Evolutionary conservation across 371 early-diverging fungal genomes (phyloP), one percentile per base, ranked within the genome.

Genomic region (Mortierella sp.): DNA sequence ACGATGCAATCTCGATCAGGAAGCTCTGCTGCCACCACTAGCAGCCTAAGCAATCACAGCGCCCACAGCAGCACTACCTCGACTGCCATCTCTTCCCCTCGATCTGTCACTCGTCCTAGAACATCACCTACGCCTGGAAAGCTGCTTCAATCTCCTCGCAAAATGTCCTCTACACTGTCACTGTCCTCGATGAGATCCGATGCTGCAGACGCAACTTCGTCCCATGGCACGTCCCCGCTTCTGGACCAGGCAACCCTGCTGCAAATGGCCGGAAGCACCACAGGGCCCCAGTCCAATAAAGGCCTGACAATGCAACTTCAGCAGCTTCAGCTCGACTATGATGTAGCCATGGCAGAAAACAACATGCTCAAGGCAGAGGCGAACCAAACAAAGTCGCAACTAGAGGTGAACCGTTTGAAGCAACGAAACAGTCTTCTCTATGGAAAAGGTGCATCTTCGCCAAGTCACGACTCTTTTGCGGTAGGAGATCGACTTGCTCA

Each of bases 351-450:
- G 6, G 77, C 77, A 19, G 77, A 77, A 51, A 77, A 77, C 53
- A 77, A 77, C 23, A 64, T 77, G 69, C 69, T 77, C 55, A 77
- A 77, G 56, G 72, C 77, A 25, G 77, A 77, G 62, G 68, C 72
- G 72, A 77, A 62, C 56, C 77, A 77, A 58, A 68, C 77, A 19
- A 72, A 72, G 46, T 53, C 69, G 1, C 77, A 77, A 43, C 50
- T 77, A 21, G 73, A 73, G 45, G 48, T 72, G 62, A 68, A 50
- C 16, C 69, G 79, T 7, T 57, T 37, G 9, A 37, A 37, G n/a
- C n/a, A n/a, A 37, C 37, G 37, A 5, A 37, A 9, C 37, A 37
- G 37, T 37, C 37, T 37, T 37, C 37, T 37, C 37, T 3, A 5
- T 37, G 37, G 37, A 9, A 37, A 37, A 9, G 37, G 37, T 9